Evolutionary conservation across 2,329 filamentous ascomycete species (phyloP).

Genomic region (Beauveria bassiana): DNA sequence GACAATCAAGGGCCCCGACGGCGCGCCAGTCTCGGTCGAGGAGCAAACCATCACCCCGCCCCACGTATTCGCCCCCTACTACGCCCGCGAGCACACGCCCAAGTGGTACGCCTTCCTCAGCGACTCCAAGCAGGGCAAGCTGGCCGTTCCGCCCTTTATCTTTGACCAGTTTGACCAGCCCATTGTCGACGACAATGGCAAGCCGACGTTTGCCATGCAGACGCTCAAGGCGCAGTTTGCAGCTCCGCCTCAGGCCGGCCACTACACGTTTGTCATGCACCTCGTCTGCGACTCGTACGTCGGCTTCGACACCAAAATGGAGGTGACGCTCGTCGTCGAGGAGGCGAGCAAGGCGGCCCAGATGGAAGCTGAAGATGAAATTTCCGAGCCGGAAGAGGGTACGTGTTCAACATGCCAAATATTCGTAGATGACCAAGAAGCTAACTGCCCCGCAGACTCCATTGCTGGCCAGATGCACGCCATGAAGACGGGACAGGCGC

Average conservation of each 20-base stretch:
- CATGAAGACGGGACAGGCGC: conserved; percentile 62
- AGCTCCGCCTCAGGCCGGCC: conserved; percentile 82
- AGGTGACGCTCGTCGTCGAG: conserved; percentile 82
- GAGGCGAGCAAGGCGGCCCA: conserved; percentile 78
- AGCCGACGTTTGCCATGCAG: conserved; percentile 89
- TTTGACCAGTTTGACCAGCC: conserved; percentile 89
- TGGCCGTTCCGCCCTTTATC: conserved; percentile 94
- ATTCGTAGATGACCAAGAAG: background rate
- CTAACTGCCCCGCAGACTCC: conserved; percentile 53
- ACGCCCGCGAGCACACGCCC: conserved; percentile 80
- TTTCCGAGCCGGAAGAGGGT: conserved; percentile 98
- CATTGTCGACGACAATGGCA: conserved; percentile 69
- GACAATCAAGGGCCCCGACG: conserved; percentile 53
- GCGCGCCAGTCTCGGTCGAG: conserved; percentile 47
- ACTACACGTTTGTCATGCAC: conserved; percentile 93
- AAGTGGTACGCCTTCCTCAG: conserved; percentile 93
- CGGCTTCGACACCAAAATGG: conserved; percentile 86
- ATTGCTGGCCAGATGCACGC: conserved; percentile 86
- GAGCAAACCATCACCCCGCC: conserved; percentile 67
- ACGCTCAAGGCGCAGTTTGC: conserved; percentile 97
- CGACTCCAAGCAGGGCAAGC: conserved; percentile 89
- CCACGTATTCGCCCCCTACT: conserved; percentile 84
- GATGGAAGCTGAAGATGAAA: conserved; percentile 83
- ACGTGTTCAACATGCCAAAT: conserved; percentile 27
- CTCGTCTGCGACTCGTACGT: conserved; percentile 92